Conservation (phyloP, 1,284 basidiomycete species). For the Ceratobasidium theobromae region DNA sequence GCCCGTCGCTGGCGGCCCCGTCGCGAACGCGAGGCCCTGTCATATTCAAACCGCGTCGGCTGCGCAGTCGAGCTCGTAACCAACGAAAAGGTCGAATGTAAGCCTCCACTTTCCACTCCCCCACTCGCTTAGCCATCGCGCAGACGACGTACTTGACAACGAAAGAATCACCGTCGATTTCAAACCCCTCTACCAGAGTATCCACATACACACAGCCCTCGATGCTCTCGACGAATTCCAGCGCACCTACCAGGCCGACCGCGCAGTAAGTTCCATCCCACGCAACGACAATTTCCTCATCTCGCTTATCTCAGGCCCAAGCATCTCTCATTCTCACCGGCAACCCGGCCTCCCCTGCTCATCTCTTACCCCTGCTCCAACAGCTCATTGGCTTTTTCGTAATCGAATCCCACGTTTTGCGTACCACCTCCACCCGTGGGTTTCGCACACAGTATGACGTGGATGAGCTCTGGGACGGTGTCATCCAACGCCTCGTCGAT, state of each 20-base stretch:
- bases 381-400: conserved; percentile 99
- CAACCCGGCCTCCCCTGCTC: conserved; percentile 44
- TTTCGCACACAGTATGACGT: conserved; percentile 91
- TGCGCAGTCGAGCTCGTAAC: conserved; percentile 92
- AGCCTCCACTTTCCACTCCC: conserved; percentile 41
- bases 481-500: conserved; percentile 75
- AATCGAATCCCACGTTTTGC: conserved; percentile 90
- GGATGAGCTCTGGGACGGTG: conserved; percentile 94
- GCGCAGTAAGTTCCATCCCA: conserved; percentile 61
- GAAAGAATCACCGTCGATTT: conserved; percentile 89
- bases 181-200: conserved; percentile 93
- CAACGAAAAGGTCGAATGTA: conserved; percentile 93
- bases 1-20: conserved; percentile 82
- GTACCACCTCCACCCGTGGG: conserved; percentile 64
- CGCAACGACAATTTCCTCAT: conserved; percentile 9
- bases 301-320: conserved; percentile 70
- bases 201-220: conserved; percentile 94
- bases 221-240: conserved; percentile 89
- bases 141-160: conserved; percentile 91
- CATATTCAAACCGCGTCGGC: conserved; percentile 82
- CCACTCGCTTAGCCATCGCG: conserved; percentile 1
- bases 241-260: conserved; percentile 91
- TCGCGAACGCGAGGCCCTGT: conserved; percentile 73
- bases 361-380: conserved; percentile 66
- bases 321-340: conserved; percentile 90